Base-by-base conservation (phyloP, 768 basidiomycete species). In the Mycena amicta region DNA sequence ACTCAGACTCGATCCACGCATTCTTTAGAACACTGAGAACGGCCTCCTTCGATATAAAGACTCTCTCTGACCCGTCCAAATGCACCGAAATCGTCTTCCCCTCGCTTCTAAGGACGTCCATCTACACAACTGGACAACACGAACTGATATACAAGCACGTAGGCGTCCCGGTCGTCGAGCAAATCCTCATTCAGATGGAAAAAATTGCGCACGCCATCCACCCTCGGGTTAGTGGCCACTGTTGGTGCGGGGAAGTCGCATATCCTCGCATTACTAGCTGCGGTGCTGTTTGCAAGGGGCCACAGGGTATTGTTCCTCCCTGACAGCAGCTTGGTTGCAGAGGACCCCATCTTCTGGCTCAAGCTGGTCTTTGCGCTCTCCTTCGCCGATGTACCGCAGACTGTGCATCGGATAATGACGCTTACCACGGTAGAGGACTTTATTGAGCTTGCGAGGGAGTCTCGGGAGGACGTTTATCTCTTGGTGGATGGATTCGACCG, bases 281-380 rank as follows among this genome's bases (percentile, higher is more conserved):
- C 58, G 13, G 56, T 57, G 16, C 53, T 63, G 20, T 51, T 0
- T 15, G 49, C 2, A 2, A 20, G 57, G 52, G 52, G 55, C 0
- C 56, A 63, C 30, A 43, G 62, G n/a, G 59, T 60, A 1, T 52
- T 63, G 5, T 60, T 60, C 45, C 31, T 63, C 1, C 62, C 62
- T 13, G 62, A 63, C 15, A 29, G 29, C 6, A 13, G 8, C 18
- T 16, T 60, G 22, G 39, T 63, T n/a, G 59, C 41, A 5, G 62
- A 63, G 6, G 62, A 63, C 33, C 15, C 31, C n/a, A 18, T 63
- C 2, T 56, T 57, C 33, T 53, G 55, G 55, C 46, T 63, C 18
- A 60, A 57, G 15, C 56, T 63, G 39, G 62, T 58, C 3, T 63
- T 63, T 37, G 55, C 62, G 2, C 55, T 63, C 8, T 20, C 62